Base-by-base conservation (phyloP, 805 yeast species). In the Saccharomyces mikatae region DNA sequence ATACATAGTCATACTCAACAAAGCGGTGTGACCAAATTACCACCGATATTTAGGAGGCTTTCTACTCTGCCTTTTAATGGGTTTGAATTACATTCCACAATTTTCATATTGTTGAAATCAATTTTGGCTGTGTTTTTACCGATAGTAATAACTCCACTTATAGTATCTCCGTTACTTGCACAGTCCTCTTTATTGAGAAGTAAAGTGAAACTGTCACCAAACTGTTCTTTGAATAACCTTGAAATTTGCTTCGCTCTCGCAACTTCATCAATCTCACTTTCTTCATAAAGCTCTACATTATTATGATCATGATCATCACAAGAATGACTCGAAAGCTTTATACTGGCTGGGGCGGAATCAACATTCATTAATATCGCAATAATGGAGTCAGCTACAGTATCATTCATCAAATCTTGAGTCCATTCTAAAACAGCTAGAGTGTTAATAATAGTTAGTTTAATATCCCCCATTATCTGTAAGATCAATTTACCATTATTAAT, bases 291-390 rank as follows among this genome's bases (percentile, higher is more conserved):
- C 27, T 53, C 56, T 4, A 56, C 52, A 46, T 48, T 46, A 21
- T 49, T 57, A 58, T 72, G 72, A 9, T 56, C 54, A 55, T 72
- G 76, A 4, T 60, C 66, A 1, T 64, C 57, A 59, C 86, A 83
- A 1, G 76, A 59, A 52, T 78, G 78, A 5, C 96, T 83, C 13
- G 96, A 83, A 59, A 89, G 70, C 67, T 92, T 94, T 29, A 94
- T 96, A 6, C 97, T 89, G 1, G 97, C 96, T 10, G 97, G 97
- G 0, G 96, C 84, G 0, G 96, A 85, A 67, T 94, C 99, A 46
- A 92, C 94, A 48, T 96, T 88, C 71, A 92, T 79, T 31, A 94
- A 70, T 41, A 94, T 89, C 0, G 97, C 97, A 55, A 94, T 80
- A 0, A 90, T 87, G 14, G 96, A 85, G 65, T 94, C 99, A 0